Conservation (phyloP, 768 basidiomycete genomes). For the Lentinula lateritia region DNA sequence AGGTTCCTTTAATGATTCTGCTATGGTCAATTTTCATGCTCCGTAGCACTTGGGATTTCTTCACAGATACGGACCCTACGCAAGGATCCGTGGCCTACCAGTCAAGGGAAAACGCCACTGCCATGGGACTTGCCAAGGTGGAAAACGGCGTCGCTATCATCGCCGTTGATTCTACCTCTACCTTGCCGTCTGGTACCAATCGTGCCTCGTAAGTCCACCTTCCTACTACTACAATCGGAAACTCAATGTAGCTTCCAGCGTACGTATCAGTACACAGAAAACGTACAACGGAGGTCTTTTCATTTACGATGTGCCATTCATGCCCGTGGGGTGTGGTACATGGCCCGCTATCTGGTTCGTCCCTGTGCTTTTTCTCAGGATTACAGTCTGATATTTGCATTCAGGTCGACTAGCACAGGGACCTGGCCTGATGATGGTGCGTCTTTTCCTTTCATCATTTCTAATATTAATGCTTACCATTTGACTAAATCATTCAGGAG, state of each 20-base stretch:
- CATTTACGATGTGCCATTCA: conserved; percentile 43
- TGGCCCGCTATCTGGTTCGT: conserved; percentile 42
- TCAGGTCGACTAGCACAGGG: conserved; percentile 14
- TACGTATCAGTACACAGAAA: conserved; percentile 44
- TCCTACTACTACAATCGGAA: not conserved
- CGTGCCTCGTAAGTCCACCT: conserved; percentile 1
- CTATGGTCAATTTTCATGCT: not conserved
- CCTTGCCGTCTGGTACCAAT: not conserved
- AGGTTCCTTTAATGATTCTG: not conserved
- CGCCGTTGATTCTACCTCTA: not conserved
- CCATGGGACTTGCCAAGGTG: not conserved
- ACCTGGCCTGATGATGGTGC: conserved; percentile 26
- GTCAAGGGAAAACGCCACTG: not conserved
- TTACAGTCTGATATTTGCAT: not conserved
- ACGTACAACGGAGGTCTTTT: conserved; percentile 42
- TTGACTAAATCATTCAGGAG: conserved; percentile 12
- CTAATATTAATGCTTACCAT: not conserved
- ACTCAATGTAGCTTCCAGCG: conserved; percentile 22
- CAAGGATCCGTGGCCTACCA: not conserved
- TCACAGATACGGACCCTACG: conserved; percentile 2
- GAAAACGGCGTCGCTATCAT: not conserved
- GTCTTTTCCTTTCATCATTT: not conserved
- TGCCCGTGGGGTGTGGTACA: conserved; percentile 45
- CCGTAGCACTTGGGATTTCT: not conserved
- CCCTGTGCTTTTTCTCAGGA: not conserved